Conservation (phyloP, 129 eudicot species). For the Artemisia argyi region DNA sequence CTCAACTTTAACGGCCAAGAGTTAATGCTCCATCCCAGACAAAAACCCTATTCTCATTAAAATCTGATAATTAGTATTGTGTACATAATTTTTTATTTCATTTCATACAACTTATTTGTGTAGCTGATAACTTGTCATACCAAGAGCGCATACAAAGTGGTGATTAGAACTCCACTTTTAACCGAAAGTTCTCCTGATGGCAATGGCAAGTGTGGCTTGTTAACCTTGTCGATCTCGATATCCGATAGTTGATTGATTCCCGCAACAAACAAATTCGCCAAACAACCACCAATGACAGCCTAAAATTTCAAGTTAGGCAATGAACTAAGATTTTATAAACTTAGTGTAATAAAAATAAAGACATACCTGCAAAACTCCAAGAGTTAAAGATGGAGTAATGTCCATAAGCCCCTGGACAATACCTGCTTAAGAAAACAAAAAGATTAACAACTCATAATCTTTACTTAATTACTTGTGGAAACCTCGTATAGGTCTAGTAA, state of each 20-base stretch:
- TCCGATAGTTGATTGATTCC: conserved; percentile 39
- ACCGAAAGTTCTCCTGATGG: conserved; percentile 35
- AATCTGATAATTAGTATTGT: background rate
- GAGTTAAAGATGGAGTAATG: conserved; percentile 27
- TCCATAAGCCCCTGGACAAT: conserved; percentile 25
- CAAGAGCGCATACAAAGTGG: conserved; percentile 32
- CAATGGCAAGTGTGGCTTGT: conserved; percentile 38
- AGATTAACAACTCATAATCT: too few relatives aligned
- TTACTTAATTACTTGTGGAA: too few relatives aligned
- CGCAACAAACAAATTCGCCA: conserved; percentile 35
- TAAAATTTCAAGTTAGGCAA: conserved; percentile 2
- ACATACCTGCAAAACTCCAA: conserved; percentile 38
- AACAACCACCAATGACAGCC: conserved; percentile 33
- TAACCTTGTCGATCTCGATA: conserved; percentile 35
- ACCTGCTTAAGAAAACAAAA: conserved; percentile 12
- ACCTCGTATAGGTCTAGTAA: too few relatives aligned
- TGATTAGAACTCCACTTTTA: conserved; percentile 27
- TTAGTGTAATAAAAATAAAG: too few relatives aligned
- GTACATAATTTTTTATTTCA: too few relatives aligned
- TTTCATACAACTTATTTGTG: background rate
- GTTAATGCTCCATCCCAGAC: conserved; percentile 27
- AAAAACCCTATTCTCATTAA: conserved; percentile 28
- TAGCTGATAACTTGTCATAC: background rate
- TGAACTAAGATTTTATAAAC: background rate
- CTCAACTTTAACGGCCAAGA: conserved; percentile 37